Evolutionary conservation across 1,284 basidiomycete species (phyloP).

Genomic region (Irpex lacteus): DNA sequence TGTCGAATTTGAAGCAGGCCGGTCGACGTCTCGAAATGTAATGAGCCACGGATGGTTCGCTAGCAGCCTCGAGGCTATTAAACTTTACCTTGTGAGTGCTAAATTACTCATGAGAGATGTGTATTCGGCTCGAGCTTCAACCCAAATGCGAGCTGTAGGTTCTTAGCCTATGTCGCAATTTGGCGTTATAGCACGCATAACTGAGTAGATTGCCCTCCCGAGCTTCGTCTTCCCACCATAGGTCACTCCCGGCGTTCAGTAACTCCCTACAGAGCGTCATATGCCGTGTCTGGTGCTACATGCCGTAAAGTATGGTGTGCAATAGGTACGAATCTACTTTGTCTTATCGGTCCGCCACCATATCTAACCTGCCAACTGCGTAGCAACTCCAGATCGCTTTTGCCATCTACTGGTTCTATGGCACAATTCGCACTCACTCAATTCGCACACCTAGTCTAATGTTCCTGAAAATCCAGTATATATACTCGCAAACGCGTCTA

Average conservation of each 20-base stretch:
- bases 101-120: not conserved
- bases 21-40: not conserved
- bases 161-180: conserved; percentile 5
- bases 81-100: not conserved
- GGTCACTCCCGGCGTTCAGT: not conserved
- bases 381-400: not conserved
- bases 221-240: not conserved
- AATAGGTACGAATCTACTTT: not conserved
- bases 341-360: not conserved
- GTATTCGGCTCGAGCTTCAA: not conserved
- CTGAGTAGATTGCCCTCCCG: not conserved
- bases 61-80: not conserved
- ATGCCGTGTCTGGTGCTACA: not conserved
- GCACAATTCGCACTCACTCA: conserved; percentile 2
- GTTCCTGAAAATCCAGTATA: not conserved
- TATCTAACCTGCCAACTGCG: not conserved
- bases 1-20: no score
- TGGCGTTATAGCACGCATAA: not conserved
- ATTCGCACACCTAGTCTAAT: not conserved
- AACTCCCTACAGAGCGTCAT: not conserved
- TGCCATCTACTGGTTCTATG: conserved; percentile 3
- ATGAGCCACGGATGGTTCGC: not conserved
- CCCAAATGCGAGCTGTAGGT: not conserved
- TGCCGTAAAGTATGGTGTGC: conserved; percentile 7
- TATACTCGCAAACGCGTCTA: not conserved